Conservation (phyloP, 2,329 filamentous ascomycete species). For the Apiospora marii region DNA sequence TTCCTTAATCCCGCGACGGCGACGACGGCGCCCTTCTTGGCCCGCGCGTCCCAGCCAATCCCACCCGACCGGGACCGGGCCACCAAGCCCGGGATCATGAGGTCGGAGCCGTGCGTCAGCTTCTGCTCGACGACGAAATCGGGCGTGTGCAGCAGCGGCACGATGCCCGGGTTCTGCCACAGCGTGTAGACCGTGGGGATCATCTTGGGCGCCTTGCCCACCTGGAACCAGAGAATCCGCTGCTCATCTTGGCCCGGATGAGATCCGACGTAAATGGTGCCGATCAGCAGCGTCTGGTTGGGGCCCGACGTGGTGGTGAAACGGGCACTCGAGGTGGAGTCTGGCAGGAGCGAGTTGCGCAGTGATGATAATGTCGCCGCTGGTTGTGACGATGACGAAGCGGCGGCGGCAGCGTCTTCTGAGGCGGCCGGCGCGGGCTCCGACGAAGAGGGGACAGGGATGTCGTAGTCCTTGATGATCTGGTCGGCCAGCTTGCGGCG, state of each 20-base stretch:
- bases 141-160: conserved; percentile 71
- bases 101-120: conserved; percentile 68
- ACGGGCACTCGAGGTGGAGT: conserved; percentile 67
- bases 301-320: conserved; percentile 72
- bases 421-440: conserved; percentile 38
- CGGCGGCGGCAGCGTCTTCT: conserved; percentile 34
- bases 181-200: conserved; percentile 69
- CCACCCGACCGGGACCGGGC: no score
- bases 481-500: conserved; percentile 71
- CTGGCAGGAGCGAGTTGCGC: conserved; percentile 67
- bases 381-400: background rate
- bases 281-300: conserved; percentile 66
- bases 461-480: conserved; percentile 68
- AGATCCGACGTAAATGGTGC: conserved; percentile 69
- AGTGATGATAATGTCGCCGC: conserved; percentile 24
- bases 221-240: conserved; percentile 70
- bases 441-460: conserved; percentile 39
- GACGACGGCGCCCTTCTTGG: conserved; percentile 67
- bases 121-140: conserved; percentile 65
- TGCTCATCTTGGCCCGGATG: conserved; percentile 59
- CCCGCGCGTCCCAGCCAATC: conserved; percentile 58
- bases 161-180: conserved; percentile 67
- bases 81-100: conserved; percentile 74
- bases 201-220: conserved; percentile 58
- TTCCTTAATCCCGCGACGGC: conserved; percentile 66